A percentile compares a stretch with the other conserved stretches of the same genome.
phyloP scores from a whole-genome alignment of 768 basidiomycete genomes.

The Clavulina sp. region DNA sequence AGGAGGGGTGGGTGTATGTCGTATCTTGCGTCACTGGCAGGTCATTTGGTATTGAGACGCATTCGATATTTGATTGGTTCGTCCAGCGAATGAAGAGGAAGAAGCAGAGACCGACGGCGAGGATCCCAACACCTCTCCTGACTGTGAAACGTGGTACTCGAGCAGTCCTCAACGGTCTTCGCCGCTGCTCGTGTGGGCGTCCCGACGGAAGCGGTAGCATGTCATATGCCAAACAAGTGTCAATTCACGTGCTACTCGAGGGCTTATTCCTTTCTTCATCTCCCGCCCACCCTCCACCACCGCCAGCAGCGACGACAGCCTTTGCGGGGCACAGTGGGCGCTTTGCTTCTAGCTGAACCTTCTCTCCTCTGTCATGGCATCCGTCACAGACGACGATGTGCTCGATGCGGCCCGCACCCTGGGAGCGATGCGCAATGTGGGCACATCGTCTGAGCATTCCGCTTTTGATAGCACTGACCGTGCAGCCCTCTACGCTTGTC shows the following conservation, averaged over 20 bases:
- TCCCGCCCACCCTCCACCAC: not conserved
- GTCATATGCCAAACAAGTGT: not conserved
- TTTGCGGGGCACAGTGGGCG: not conserved
- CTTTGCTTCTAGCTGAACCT: no score
- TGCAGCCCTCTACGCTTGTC: not conserved
- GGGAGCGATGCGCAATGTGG: slow-evolving; percentile 48
- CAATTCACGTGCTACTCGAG: no score
- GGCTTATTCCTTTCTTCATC: not conserved
- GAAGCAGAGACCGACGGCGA: no score
- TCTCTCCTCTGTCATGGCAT: no score
- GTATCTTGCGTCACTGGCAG: no score
- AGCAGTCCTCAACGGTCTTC: no score
- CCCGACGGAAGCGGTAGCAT: not conserved
- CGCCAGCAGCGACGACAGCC: not conserved
- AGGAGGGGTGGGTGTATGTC: not conserved
- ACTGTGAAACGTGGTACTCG: no score
- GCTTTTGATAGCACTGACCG: slow-evolving; percentile 13
- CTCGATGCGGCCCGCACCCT: slow-evolving; percentile 63
- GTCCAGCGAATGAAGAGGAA: no score
- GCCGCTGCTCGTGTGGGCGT: no score
- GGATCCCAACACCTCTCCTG: no score
- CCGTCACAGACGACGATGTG: slow-evolving; percentile 42
- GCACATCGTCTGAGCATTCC: not conserved
- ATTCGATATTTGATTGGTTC: no score
- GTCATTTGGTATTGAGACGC: no score